Conservation (phyloP, 169 alveolate species). For the Plasmodium inui region DNA sequence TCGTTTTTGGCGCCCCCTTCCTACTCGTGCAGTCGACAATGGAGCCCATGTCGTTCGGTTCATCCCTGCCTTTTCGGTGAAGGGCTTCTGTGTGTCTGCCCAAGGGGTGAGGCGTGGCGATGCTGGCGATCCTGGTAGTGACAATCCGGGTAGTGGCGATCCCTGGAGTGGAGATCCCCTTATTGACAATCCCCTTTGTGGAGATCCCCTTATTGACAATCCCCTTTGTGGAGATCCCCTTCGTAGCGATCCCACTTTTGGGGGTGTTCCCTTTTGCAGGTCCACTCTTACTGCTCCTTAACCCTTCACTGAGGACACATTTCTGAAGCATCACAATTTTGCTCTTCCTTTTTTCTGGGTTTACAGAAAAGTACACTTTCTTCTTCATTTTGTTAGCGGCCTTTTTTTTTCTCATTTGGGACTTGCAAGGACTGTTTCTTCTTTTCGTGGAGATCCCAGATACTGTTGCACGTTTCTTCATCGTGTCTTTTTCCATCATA, state of each 20-base stretch:
- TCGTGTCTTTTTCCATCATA: not conserved
- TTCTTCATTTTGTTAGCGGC: not conserved
- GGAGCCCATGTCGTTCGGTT: not conserved
- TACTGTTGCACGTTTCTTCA: not conserved
- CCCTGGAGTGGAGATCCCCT: no score
- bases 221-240: no score
- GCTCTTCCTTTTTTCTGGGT: conserved; percentile 9
- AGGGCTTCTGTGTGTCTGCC: not conserved
- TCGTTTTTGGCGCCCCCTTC: not conserved
- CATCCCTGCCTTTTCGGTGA: not conserved
- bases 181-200: no score
- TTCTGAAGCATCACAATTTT: not conserved
- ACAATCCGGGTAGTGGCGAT: no score
- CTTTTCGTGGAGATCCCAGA: not conserved
- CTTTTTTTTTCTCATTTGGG: not conserved
- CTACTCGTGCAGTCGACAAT: not conserved
- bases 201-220: no score
- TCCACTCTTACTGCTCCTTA: not conserved
- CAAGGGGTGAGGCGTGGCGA: not conserved
- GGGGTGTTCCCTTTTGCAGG: not conserved
- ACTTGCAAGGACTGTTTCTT: not conserved
- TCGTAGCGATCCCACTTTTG: not conserved
- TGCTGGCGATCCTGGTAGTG: not conserved
- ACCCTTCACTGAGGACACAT: not conserved
- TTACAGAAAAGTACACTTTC: not conserved